Percentiles rank a stretch among this genome's conserved stretches.
Evolutionary conservation across 345 rosid genomes (phyloP).

Genomic region (Hibiscus trionum): DNA sequence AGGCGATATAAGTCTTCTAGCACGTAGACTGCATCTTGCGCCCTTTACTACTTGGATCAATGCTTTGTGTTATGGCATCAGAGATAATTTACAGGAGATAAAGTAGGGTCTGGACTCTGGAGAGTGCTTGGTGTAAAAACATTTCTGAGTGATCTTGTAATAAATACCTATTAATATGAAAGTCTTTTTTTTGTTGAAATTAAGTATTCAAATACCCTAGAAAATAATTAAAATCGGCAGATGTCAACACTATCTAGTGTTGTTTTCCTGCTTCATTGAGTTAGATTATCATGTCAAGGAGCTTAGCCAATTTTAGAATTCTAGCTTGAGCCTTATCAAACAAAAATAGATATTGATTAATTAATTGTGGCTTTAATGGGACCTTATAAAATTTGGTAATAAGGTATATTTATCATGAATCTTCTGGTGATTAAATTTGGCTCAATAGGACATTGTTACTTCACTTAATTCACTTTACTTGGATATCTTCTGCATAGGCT

Average conservation of each 20-base stretch:
- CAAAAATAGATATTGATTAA: neutral
- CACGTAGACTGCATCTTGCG: neutral
- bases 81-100: neutral
- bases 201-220: no score
- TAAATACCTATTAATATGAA: neutral
- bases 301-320: neutral
- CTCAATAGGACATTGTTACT: neutral
- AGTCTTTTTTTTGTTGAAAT: no score
- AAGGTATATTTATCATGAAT: neutral
- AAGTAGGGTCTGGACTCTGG: neutral
- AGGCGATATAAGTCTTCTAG: neutral
- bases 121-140: neutral
- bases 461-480: neutral
- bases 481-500: neutral
- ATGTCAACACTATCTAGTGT: neutral
- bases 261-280: neutral
- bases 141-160: neutral
- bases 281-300: neutral
- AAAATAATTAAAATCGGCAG: no score
- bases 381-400: neutral
- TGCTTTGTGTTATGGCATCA: neutral
- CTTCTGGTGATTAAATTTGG: neutral
- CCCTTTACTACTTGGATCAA: neutral
- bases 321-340: neutral
- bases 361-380: neutral